These are phyloP conservation scores for Mycena rebaudengoi DNA, from an alignment of 768 basidiomycete species.

Conservation along the genomic window DNA sequence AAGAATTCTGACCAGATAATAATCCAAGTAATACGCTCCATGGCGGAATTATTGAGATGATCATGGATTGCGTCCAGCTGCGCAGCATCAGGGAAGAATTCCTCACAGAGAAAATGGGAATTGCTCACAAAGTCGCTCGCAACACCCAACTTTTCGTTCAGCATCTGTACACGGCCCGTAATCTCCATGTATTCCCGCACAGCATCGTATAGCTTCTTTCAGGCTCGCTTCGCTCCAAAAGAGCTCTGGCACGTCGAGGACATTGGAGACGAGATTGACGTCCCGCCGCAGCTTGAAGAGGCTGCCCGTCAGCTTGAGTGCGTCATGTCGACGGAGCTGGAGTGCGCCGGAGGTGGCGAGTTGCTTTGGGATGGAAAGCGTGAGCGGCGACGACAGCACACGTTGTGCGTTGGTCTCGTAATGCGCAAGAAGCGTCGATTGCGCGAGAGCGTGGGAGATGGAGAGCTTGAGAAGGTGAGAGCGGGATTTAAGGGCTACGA, in stretches of 20 bases:
- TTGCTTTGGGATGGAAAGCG: slow-evolving; percentile 84
- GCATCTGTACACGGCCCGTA: slow-evolving; percentile 76
- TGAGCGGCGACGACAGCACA: slow-evolving; percentile 79
- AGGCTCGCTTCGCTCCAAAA: slow-evolving; percentile 96
- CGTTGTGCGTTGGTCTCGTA: slow-evolving; percentile 83
- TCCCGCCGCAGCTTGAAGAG: slow-evolving; percentile 90
- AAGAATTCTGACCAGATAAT: slow-evolving; percentile 52
- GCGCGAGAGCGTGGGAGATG: slow-evolving; percentile 93
- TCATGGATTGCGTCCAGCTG: slow-evolving; percentile 94
- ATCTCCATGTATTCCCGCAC: slow-evolving; percentile 97
- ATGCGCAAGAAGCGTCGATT: slow-evolving; percentile 90
- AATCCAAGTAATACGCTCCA: slow-evolving; percentile 85
- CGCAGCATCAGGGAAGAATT: slow-evolving; percentile 5
- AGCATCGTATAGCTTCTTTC: slow-evolving; percentile 88
- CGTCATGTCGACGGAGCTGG: slow-evolving; percentile 79
- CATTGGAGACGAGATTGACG: slow-evolving; percentile 91
- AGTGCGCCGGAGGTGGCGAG: slow-evolving; percentile 83
- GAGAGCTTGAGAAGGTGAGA: slow-evolving; percentile 92
- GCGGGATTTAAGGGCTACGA: slow-evolving; percentile 85
- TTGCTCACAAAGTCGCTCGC: slow-evolving; percentile 85
- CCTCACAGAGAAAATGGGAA: not conserved
- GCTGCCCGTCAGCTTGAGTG: slow-evolving; percentile 85
- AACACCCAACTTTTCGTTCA: slow-evolving; percentile 90
- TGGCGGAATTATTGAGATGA: slow-evolving; percentile 88
- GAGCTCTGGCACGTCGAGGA: slow-evolving; percentile 91